A percentile compares a stretch with the other conserved stretches of the same genome.
These are phyloP conservation scores for Penicillium sp. DNA, from an alignment of 2,329 filamentous ascomycete species.

Conservation along the genomic window DNA sequence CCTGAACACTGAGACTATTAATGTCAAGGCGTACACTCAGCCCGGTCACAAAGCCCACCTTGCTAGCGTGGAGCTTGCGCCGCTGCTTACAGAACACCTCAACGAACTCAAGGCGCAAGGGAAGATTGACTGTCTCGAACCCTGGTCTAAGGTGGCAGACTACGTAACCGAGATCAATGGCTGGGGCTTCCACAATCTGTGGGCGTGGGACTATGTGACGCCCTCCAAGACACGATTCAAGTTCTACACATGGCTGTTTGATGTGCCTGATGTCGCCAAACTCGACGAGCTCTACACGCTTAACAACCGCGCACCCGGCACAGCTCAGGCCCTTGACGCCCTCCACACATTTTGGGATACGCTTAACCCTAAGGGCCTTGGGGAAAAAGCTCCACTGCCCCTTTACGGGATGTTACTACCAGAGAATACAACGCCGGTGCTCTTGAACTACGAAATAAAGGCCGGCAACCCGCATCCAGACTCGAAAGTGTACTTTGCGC, in stretches of 20 bases:
- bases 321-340: neutral
- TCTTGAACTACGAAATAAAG: constrained; percentile 13
- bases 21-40: neutral
- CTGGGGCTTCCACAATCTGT: constrained; percentile 1
- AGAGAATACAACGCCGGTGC: neutral
- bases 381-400: neutral
- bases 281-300: neutral
- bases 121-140: neutral
- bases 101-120: neutral
- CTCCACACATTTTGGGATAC: neutral
- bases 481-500: constrained; percentile 8
- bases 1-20: neutral
- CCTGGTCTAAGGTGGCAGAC: neutral
- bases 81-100: neutral
- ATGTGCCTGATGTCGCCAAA: neutral
- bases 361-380: neutral
- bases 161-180: neutral
- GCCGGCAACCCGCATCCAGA: neutral
- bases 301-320: neutral
- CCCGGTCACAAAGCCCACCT: neutral
- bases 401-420: neutral
- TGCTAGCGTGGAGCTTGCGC: neutral
- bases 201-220: neutral
- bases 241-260: neutral
- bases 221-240: neutral